Base-by-base conservation (phyloP, 192 early-diverging fungal species). In the Obelidium mucronatum region DNA sequence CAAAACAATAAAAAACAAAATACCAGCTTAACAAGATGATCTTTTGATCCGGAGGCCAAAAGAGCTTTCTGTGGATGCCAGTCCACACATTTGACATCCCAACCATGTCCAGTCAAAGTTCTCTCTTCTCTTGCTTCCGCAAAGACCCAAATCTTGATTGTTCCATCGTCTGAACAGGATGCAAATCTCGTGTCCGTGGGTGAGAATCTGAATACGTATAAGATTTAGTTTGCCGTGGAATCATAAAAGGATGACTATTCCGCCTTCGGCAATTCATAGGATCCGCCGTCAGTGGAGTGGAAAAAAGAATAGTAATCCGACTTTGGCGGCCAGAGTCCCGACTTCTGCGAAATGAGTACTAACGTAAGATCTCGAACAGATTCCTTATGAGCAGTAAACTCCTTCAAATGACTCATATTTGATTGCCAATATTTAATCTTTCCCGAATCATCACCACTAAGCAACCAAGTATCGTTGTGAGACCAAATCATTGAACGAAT, bases 401-500 rank as follows among this genome's bases (percentile, higher is more conserved):
- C 88, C 67, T 98, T 95, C 30, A 99, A 81, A 74, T 97, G 94
- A 78, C 93, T 95, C 90, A 99, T 91, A 73, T 97, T 98, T 34
- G 92, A 92, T 82, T 96, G 94, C 96, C 96, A 99, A 80, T 98
- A 99, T 79, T 99, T 99, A 70, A 99, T 94, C 22, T 92, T 82
- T 35, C 97, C 97, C 34, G 88, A 86, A 63, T 96, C 92, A 78
- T 97, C 97, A 2, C 92, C 95, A 19, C 91, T 94, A 2, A 99
- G 91, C 87, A 99, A 91, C 94, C 94, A 99, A 58, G 95, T 93
- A 42, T 93, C 93, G 72, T 97, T 94, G 78, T 95, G 96, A 28
- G 93, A 94, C 97, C 97, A 99, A 62, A 92, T 87, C 97, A 99
- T 97, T 30, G 91, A 86, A 44, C 96, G 91, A 2, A 99, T 92